phyloP scores from a whole-genome alignment of 176 grass and related monocot genomes.

The Saccharum officinarum region DNA sequence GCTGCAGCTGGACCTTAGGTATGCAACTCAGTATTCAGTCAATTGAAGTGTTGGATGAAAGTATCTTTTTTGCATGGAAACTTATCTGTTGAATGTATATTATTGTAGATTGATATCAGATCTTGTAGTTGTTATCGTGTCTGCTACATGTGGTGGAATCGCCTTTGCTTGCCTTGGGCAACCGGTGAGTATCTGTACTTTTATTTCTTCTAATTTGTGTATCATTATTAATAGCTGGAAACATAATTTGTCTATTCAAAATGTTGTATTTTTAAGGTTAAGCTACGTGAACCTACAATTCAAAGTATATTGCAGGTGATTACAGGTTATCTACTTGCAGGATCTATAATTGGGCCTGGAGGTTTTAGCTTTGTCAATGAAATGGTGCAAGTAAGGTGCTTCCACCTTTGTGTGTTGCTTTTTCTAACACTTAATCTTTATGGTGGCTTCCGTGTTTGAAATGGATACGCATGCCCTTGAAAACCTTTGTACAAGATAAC shows the following conservation, averaged over 20 bases:
- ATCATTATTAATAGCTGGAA: not conserved
- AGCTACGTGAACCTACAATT: slow-evolving; percentile 34
- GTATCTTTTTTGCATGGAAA: too few relatives aligned
- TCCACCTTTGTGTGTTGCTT: slow-evolving; percentile 48
- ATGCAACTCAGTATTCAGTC: too few relatives aligned
- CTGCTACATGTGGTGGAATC: slow-evolving; percentile 91
- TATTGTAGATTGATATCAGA: slow-evolving; percentile 96
- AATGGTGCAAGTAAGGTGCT: slow-evolving; percentile 99
- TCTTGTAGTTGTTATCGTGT: slow-evolving; percentile 98
- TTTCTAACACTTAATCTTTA: slow-evolving; percentile 4
- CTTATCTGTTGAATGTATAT: not conserved
- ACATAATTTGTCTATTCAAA: slow-evolving; percentile 22
- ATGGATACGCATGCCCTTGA: not conserved
- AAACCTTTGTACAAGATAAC: not conserved
- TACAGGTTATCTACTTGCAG: slow-evolving; percentile 99
- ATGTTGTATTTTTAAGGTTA: slow-evolving; percentile 18
- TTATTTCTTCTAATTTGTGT: slow-evolving; percentile 16
- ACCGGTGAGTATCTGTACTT: slow-evolving; percentile 62
- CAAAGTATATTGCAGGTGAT: slow-evolving; percentile 73
- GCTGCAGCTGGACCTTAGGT: slow-evolving; percentile 53
- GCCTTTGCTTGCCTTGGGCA: slow-evolving; percentile 99
- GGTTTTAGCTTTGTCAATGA: slow-evolving; percentile 99
- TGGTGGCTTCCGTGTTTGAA: not conserved
- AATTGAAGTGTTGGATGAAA: too few relatives aligned
- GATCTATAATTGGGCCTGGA: slow-evolving; percentile 95